Evolutionary conservation across 2,329 filamentous ascomycete species (phyloP).

Genomic region (Dichotomopilus funicola): DNA sequence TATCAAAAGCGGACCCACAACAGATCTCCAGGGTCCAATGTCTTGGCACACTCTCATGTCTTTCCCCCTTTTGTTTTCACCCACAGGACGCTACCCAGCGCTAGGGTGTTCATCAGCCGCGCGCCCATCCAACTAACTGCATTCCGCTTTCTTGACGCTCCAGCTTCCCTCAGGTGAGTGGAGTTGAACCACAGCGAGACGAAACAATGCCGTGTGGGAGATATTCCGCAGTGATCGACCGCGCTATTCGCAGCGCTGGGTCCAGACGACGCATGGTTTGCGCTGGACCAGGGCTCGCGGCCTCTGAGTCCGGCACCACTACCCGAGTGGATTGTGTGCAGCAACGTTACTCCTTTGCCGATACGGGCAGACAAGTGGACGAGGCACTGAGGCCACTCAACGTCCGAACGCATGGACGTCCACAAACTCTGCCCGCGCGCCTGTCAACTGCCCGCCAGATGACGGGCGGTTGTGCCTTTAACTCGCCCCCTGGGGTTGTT

Average conservation of each 20-base stretch:
- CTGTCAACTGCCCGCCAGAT: too few species aligned
- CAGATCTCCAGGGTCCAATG: conserved; percentile 1
- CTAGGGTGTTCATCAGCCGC: neutral
- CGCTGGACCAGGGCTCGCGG: neutral
- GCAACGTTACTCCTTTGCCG: too few species aligned
- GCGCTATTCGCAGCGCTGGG: neutral
- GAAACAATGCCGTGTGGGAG: neutral
- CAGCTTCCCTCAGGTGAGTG: neutral
- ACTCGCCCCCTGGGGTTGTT: too few species aligned
- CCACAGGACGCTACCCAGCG: neutral
- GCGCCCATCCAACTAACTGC: neutral
- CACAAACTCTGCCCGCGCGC: too few species aligned
- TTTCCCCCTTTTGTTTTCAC: neutral
- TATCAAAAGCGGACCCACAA: neutral
- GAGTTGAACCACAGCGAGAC: neutral
- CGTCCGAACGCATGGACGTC: too few species aligned
- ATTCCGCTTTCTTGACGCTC: neutral
- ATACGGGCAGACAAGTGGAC: too few species aligned
- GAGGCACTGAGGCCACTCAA: too few species aligned
- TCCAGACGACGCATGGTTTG: neutral
- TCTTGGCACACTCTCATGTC: neutral
- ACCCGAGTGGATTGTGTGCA: neutral
- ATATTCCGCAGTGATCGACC: conserved; percentile 10
- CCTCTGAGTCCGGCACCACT: neutral
- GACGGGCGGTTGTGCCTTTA: too few species aligned